A percentile compares a stretch with the other conserved stretches of the same genome.
Conservation (phyloP, 2,329 filamentous ascomycete species). For the Fusarium bactridioides region DNA sequence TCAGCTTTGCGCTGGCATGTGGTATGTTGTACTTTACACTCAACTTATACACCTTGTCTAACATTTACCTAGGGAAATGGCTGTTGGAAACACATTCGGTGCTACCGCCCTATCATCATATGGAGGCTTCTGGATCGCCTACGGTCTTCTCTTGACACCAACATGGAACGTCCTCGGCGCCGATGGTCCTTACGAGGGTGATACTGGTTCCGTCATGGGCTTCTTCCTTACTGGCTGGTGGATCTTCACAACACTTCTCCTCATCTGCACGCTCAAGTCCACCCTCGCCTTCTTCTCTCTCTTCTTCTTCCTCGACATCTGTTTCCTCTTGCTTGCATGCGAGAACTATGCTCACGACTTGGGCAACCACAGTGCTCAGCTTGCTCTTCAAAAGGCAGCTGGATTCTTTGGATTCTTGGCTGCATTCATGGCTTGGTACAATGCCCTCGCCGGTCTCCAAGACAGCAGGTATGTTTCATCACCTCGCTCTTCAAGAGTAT, state of each 20-base stretch:
- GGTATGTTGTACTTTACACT: conserved; percentile 61
- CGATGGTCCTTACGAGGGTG: conserved; percentile 56
- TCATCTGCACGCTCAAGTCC: conserved; percentile 78
- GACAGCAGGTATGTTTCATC: conserved; percentile 67
- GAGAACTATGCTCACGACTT: conserved; percentile 66
- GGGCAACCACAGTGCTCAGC: conserved; percentile 54
- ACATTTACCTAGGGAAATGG: conserved; percentile 74
- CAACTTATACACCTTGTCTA: background rate
- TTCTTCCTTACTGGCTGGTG: conserved; percentile 84
- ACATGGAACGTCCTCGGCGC: conserved; percentile 65
- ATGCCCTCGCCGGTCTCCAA: conserved; percentile 81
- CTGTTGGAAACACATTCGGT: conserved; percentile 86
- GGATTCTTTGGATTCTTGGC: conserved; percentile 83
- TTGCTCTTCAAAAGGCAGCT: conserved; percentile 70
- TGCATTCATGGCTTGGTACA: conserved; percentile 87
- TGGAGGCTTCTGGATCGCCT: conserved; percentile 84
- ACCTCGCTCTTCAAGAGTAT: background rate
- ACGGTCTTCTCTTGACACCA: conserved; percentile 75
- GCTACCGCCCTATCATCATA: conserved; percentile 83
- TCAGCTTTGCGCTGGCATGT: conserved; percentile 86
- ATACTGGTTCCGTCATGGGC: conserved; percentile 67
- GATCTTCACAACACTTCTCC: conserved; percentile 80
- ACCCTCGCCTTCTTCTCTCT: conserved; percentile 80
- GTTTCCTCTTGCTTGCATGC: conserved; percentile 76
- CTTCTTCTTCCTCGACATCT: conserved; percentile 79